Base-by-base conservation (phyloP, 768 basidiomycete species). In the Calocybe cyanea region DNA sequence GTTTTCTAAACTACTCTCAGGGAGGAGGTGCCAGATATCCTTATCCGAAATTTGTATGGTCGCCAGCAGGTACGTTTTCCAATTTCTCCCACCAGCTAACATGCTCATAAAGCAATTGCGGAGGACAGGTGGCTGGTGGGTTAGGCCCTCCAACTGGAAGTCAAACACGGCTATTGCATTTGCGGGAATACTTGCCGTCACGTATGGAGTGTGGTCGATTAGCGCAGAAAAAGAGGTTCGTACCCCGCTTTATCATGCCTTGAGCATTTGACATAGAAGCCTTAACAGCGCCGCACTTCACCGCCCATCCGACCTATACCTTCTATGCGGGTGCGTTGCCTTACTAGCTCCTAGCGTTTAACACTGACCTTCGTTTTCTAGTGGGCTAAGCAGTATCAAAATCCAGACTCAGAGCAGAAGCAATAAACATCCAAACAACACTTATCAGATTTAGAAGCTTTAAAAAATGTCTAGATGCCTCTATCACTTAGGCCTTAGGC, bases 31-130 rank as follows among this genome's bases (percentile, higher is more conserved):
- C 70, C 44, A 83, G 90, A 69, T 96, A 90, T 75, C 91, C 92
- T 7, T 96, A 85, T 64, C 93, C 92, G 24, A 94, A 93, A 73
- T 79, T 87, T 60, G 93, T 96, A 45, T 97, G 92, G 91, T 86
- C 92, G 18, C 93, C 94, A 60, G 76, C 92, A 54, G 91, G 91
- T 90, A 33, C 48, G 63, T 52, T 40, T 38, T 50, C 25, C 25
- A 11, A 66, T 68, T 15, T 7, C 20, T 14, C 14, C 24, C 25
- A 35, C 34, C n/a, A 4, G 21, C 4, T 17, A 40, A 43, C 24
- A 36, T 31, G 15, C 20, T 11, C 14, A 25, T 14, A 35, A 33
- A 45, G 41, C n/a, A 38, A 36, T 30, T 32, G 37, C 39, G 20
- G 36, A 41, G 36, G 28, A 30, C 52, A 92, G 92, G 93, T 70